Evolutionary conservation across 1,284 basidiomycete genomes (phyloP).

Genomic region (Cystobasidium sp.): DNA sequence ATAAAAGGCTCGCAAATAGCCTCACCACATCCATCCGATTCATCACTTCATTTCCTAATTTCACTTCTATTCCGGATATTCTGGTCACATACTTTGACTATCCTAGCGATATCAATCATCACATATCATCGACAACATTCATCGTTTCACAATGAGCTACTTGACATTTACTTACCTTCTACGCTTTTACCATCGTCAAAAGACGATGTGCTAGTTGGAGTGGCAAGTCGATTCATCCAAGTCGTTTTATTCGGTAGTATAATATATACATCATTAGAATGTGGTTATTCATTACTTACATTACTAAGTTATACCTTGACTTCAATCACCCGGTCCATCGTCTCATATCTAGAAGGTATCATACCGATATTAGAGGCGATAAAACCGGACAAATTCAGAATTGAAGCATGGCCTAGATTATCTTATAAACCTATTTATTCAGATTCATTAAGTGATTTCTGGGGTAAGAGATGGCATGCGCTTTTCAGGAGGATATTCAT

Average conservation of each 20-base stretch:
- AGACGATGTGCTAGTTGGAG: neutral
- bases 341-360: neutral
- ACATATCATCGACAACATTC: neutral
- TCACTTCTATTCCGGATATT: constrained; percentile 21
- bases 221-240: constrained; percentile 11
- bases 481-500: constrained; percentile 37
- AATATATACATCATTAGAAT: constrained; percentile 34
- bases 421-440: constrained; percentile 8
- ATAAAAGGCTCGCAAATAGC: constrained; percentile 31
- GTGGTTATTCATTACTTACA: constrained; percentile 34
- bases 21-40: constrained; percentile 6
- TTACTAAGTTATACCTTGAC: constrained; percentile 14
- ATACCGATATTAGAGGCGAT: neutral
- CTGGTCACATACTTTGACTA: constrained; percentile 30
- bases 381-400: constrained; percentile 21
- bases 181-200: no score
- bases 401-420: constrained; percentile 38
- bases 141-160: constrained; percentile 4
- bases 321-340: constrained; percentile 1
- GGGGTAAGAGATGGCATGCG: constrained; percentile 41
- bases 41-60: constrained; percentile 1
- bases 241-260: constrained; percentile 16
- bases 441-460: constrained; percentile 35
- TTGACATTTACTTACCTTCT: constrained; percentile 1
- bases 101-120: constrained; percentile 10